Conservation (phyloP, 257 asterid species). For the Asclepias syriaca region DNA sequence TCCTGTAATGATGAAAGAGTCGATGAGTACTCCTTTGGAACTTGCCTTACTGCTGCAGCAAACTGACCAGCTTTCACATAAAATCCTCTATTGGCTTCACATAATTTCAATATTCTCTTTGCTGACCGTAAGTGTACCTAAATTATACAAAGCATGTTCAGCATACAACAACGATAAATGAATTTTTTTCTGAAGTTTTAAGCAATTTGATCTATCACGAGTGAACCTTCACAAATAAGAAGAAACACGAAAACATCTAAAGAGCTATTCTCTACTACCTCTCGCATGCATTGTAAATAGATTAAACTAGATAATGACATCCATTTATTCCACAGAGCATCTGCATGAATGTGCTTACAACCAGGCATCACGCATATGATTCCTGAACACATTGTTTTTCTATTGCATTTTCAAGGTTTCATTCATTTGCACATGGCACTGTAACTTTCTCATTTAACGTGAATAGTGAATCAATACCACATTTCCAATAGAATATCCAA, state of each 20-base stretch:
- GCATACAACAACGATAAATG: not conserved
- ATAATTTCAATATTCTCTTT: constrained; percentile 50
- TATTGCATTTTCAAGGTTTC: not conserved
- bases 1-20: constrained; percentile 82
- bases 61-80: constrained; percentile 97
- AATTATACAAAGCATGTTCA: not conserved
- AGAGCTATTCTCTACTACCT: not conserved
- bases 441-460: not conserved
- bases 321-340: not conserved
- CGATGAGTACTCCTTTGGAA: constrained; percentile 83
- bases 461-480: not conserved
- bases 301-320: not conserved
- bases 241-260: not conserved
- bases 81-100: constrained; percentile 82
- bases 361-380: not conserved
- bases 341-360: not conserved
- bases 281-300: not conserved
- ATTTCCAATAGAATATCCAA: not conserved
- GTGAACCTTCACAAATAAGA: not conserved
- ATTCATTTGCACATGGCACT: not conserved
- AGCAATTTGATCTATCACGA: not conserved
- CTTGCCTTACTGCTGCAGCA: constrained; percentile 76
- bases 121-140: constrained; percentile 90
- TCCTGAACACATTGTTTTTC: not conserved
- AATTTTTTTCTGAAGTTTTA: not conserved